These are phyloP conservation scores for Heteromeles arbutifolia DNA, from an alignment of 306 rosid genomes.

Conservation along the genomic window DNA sequence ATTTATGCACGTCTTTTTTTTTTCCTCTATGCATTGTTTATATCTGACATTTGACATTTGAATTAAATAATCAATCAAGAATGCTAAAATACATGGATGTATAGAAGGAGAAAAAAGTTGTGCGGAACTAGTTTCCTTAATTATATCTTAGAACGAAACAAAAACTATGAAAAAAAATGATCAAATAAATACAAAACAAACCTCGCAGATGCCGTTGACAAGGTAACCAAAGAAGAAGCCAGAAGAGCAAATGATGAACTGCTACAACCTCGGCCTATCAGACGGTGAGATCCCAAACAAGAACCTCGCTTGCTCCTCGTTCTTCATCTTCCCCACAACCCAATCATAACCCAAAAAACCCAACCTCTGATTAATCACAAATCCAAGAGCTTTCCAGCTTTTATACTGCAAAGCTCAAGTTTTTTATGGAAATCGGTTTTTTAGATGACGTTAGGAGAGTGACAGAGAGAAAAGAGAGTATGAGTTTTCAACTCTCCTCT, in stretches of 20 bases:
- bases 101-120: too few relatives aligned
- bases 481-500: neutral
- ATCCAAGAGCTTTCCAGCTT: neutral
- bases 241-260: slow-evolving; percentile 46
- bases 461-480: neutral
- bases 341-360: neutral
- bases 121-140: too few relatives aligned
- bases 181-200: slow-evolving; percentile 5
- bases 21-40: too few relatives aligned
- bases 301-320: slow-evolving; percentile 38
- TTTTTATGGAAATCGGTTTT: neutral
- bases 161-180: neutral
- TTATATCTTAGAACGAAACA: too few relatives aligned
- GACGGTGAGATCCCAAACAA: slow-evolving; percentile 53
- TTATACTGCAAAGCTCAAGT: neutral
- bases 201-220: slow-evolving; percentile 64
- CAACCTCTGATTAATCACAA: neutral
- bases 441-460: neutral
- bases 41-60: too few relatives aligned
- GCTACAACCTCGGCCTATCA: slow-evolving; percentile 43
- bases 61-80: neutral
- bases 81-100: too few relatives aligned
- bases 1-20: too few relatives aligned
- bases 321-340: slow-evolving; percentile 29
- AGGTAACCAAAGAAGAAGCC: slow-evolving; percentile 66